These are phyloP conservation scores for Dactylorhiza incarnata DNA, from an alignment of 106 monocot genomes.

Conservation along the genomic window DNA sequence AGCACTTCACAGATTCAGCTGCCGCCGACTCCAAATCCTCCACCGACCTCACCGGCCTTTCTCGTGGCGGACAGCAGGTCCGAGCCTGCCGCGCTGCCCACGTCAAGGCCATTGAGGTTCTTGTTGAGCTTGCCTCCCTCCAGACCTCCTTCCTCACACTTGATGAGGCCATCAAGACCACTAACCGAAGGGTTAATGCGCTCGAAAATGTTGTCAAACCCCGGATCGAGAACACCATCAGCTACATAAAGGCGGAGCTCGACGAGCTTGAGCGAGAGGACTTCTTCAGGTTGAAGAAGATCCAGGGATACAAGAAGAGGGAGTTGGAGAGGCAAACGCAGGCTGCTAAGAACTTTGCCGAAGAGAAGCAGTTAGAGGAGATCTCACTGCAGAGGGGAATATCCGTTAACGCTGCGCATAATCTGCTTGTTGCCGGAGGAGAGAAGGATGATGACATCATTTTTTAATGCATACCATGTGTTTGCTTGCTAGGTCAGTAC, in stretches of 20 bases:
- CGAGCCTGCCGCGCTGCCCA: conserved; percentile 80
- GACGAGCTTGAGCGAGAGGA: conserved; percentile 94
- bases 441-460: conserved; percentile 81
- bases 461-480: conserved; percentile 34
- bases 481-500: too few species aligned
- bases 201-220: conserved; percentile 91
- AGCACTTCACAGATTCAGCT: conserved; percentile 49
- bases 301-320: conserved; percentile 77
- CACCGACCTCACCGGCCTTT: conserved; percentile 57
- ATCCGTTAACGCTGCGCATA: conserved; percentile 36
- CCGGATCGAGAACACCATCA: conserved; percentile 82
- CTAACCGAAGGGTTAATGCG: conserved; percentile 87
- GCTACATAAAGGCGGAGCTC: conserved; percentile 80
- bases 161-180: conserved; percentile 93
- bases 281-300: conserved; percentile 93
- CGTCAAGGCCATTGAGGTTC: conserved; percentile 73
- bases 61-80: conserved; percentile 73
- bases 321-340: conserved; percentile 53
- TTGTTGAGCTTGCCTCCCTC: conserved; percentile 84
- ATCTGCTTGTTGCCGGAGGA: conserved; percentile 37
- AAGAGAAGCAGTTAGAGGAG: conserved; percentile 20
- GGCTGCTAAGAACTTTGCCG: conserved; percentile 35
- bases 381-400: conserved; percentile 38
- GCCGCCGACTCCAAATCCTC: conserved; percentile 19
- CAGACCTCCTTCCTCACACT: conserved; percentile 94